Conservation (phyloP, 345 rosid species). For the Sonneratia caseolaris region DNA sequence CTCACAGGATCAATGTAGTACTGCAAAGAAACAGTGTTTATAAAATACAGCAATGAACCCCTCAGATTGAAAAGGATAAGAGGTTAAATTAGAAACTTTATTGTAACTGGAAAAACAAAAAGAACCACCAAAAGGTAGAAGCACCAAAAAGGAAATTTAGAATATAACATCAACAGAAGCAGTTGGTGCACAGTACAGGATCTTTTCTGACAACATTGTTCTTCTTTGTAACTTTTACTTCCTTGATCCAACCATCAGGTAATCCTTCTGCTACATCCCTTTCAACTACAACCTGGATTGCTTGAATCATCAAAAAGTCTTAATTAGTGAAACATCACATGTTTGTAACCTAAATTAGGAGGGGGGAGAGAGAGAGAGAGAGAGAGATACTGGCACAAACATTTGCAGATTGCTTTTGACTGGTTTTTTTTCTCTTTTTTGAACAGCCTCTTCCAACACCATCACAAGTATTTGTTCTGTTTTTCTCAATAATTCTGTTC, state of each 20-base stretch:
- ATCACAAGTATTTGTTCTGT: background rate
- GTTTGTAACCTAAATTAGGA: background rate
- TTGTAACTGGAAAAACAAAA: background rate
- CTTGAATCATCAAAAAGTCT: constrained; percentile 20
- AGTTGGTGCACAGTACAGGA: constrained; percentile 37
- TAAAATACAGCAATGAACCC: background rate
- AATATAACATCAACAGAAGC: constrained; percentile 1
- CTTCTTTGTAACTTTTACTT: constrained; percentile 47
- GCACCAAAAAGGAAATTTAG: background rate
- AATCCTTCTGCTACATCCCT: constrained; percentile 61
- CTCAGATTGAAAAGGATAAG: background rate
- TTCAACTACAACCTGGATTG: constrained; percentile 48
- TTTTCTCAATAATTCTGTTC: background rate
- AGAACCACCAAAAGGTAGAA: background rate
- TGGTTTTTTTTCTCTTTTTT: background rate
- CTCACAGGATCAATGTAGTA: constrained; percentile 38
- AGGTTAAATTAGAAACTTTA: background rate
- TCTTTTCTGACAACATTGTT: constrained; percentile 51
- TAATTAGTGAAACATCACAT: constrained; percentile 12
- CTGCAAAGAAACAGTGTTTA: constrained; percentile 31
- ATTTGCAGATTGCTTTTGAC: constrained; percentile 10
- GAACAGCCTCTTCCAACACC: background rate
- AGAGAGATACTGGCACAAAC: constrained; percentile 17
- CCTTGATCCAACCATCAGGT: constrained; percentile 85
- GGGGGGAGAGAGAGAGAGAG: background rate